Conservation (phyloP, 768 basidiomycete genomes). For the Boletus vermiculosoides region DNA sequence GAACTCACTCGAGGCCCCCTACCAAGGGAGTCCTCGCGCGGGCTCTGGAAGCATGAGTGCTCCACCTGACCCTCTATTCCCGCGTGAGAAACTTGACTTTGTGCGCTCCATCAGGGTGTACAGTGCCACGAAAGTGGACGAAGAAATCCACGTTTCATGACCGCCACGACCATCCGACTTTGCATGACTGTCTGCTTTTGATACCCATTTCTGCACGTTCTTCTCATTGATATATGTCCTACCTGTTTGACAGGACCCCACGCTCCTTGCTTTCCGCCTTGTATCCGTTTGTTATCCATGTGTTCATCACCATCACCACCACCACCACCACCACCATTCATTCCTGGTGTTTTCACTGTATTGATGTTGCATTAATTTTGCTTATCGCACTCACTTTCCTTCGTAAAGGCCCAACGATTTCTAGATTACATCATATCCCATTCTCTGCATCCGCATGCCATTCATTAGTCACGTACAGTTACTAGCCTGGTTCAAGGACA, state of each 20-base stretch:
- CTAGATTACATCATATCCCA: conserved; percentile 9
- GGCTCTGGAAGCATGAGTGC: conserved; percentile 16
- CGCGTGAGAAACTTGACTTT: conserved; percentile 44
- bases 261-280: conserved; percentile 14
- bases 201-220: not conserved
- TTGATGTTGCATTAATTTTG: conserved; percentile 15
- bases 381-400: conserved; percentile 8
- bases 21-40: conserved; percentile 8
- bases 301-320: not conserved
- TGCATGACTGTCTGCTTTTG: not conserved
- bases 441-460: conserved; percentile 10
- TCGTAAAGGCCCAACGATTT: not conserved
- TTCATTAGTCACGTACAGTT: conserved; percentile 9
- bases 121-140: conserved; percentile 44
- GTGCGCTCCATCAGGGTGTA: conserved; percentile 54
- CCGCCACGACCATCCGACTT: not conserved
- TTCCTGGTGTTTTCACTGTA: conserved; percentile 1
- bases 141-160: conserved; percentile 27
- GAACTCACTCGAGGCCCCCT: conserved; percentile 17
- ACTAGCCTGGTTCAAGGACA: not conserved
- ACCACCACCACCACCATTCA: not conserved
- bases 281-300: conserved; percentile 1
- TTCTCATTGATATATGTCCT: conserved; percentile 6
- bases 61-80: conserved; percentile 25
- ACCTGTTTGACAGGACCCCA: conserved; percentile 13